Base-by-base conservation (phyloP, 768 basidiomycete genomes). In the Trichaptum fuscoviolaceum region DNA sequence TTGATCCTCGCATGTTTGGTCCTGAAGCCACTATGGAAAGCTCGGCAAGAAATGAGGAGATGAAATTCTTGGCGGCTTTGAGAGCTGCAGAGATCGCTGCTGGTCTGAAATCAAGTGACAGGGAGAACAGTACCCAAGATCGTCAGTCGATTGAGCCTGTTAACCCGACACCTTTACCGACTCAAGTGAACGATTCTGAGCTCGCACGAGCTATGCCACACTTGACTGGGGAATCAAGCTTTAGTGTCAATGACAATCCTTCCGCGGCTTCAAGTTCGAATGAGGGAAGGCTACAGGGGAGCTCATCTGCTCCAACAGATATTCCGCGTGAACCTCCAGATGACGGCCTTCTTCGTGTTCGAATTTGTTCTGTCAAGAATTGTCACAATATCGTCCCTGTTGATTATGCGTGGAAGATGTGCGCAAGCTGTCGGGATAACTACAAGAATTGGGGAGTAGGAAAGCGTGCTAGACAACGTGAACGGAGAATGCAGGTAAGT, bases 391-490 rank as follows among this genome's bases (percentile, higher is more conserved):
- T 34, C 15, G 30, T 61, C 23, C 59, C 59, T 61, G 3, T 61
- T 34, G 59, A 61, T 34, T 61, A 61, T 17, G 24, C 30, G 10
- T 61, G 59, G 59, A 61, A 61, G 30, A 61, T 61, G 59, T 61
- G 59, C 24, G 59, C 24, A 61, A 61, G 7, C 59, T 61, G 59
- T 61, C 59, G 59, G 9, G 30, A 25, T 17, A 61, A 5, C 30
- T 61, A 61, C 30, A 25, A 34, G 25, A 15, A 5, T 17, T 61
- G 59, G 59, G 59, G 59, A 15, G 59, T 61, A 61, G 59, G 9
- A 34, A 61, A 61, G 23, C 59, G 59, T 17, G 59, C 59, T 15
- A 61, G 30, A 34, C 24, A 24, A 15, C 12, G 59, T 3, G 59
- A 61, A 61, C 24, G 30, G 15, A 3, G 23, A 23, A 17, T 61